Base-by-base conservation (phyloP, 1,284 basidiomycete species). In the Exobasidium rhododendri region DNA sequence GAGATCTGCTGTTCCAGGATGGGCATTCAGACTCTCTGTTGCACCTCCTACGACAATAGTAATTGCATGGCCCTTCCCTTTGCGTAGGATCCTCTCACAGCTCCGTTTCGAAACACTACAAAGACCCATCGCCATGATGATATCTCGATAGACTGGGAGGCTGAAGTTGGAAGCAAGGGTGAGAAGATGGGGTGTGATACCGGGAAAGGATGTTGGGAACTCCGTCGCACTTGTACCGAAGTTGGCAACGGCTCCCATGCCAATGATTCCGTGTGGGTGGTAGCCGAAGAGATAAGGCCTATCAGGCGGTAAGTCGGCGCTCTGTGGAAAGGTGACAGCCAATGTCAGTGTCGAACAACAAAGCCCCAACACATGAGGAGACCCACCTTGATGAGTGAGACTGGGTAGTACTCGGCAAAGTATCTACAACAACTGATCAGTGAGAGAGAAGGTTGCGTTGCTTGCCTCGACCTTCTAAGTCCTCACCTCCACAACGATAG, bases 21-120 rank as follows among this genome's bases (percentile, higher is more conserved):
- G 90, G 4, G 94, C 94, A 70, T 87, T 89, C 71, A 99, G 81
- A 77, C 89, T 92, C 83, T 98, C 96, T 5, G 93, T 89, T 0
- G 96, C 96, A 13, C 94, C 96, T 1, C 94, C 94, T 0, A 99
- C 89, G 1, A 99, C 94, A 64, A 99, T 98, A 1, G 90, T 90
- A 73, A 97, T 93, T 0, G 91, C 86, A 32, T 77, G 81, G 4
- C 84, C 85, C 1, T 78, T 77, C 1, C 81, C 80, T 68, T 68
- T 63, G 1, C 56, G 35, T 84, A 99, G 83, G 61, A 97, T 94
- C 76, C 91, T 91, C 51, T 88, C 88, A 81, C 94, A 99, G 1
- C 91, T 90, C 54, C 85, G 81, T 79, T 91, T 94, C 69, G 90
- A 91, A 20, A 99, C 96, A 58, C 91, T 94, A 80, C 90, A 91